Conservation (phyloP, 176 grass and related monocot species). For the Saccharum spontaneum region DNA sequence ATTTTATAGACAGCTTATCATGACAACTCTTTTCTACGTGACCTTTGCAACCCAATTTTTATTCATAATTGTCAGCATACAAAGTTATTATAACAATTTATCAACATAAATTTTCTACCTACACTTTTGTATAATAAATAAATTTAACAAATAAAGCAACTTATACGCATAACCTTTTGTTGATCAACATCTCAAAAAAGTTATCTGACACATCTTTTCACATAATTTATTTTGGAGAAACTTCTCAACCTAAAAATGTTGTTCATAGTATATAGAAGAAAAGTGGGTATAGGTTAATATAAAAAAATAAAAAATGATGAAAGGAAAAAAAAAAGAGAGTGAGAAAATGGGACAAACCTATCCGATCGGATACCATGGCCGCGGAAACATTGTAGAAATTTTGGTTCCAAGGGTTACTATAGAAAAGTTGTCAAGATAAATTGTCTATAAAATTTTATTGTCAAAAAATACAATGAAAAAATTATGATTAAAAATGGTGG, state of each 20-base stretch:
- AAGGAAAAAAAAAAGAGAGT: background rate
- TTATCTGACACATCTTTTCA: background rate
- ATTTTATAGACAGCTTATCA: background rate
- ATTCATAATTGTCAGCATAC: background rate
- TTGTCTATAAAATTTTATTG: background rate
- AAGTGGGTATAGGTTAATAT: background rate
- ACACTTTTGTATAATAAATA: background rate
- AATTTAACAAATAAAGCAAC: background rate
- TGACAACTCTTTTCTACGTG: background rate
- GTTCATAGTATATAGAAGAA: background rate
- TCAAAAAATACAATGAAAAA: background rate
- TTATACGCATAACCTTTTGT: background rate
- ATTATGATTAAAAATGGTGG: background rate
- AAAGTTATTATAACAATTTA: background rate
- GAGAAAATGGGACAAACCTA: background rate
- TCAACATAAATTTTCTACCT: background rate
- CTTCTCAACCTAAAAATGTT: background rate
- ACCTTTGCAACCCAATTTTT: background rate
- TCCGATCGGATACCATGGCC: background rate
- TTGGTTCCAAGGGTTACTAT: background rate
- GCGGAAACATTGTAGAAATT: background rate
- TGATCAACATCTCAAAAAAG: background rate
- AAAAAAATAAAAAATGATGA: background rate
- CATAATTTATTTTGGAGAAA: background rate
- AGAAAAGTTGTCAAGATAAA: background rate